phyloP scores from a whole-genome alignment of 176 grass and related monocot species.

The Triticum turgidum region DNA sequence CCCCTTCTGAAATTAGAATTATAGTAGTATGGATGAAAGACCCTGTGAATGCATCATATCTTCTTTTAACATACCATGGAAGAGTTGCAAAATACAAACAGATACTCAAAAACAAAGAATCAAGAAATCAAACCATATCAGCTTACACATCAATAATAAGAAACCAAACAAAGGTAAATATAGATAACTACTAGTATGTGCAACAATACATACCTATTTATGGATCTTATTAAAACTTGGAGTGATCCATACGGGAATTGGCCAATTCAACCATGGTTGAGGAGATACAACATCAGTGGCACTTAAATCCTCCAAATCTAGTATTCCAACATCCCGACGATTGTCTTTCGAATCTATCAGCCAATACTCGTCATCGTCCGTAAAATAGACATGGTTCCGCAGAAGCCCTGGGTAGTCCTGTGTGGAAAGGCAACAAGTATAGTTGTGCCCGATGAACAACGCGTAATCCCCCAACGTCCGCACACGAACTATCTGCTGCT shows the following conservation, averaged over 20 bases:
- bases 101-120: no score
- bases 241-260: not conserved
- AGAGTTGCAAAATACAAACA: no score
- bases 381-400: slow-evolving; percentile 1
- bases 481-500: not conserved
- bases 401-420: not conserved
- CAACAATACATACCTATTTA: not conserved
- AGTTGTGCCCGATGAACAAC: not conserved
- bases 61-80: no score
- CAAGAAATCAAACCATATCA: no score
- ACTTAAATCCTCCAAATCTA: not conserved
- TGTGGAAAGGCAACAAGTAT: not conserved
- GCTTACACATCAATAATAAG: no score
- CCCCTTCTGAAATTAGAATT: no score
- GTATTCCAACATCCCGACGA: not conserved
- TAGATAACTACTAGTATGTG: not conserved
- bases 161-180: no score
- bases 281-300: not conserved
- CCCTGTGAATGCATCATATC: no score
- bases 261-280: not conserved
- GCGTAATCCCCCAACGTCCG: not conserved
- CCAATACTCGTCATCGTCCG: not conserved
- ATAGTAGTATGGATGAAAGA: no score
- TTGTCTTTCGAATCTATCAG: not conserved
- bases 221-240: not conserved